Conservation (phyloP, 257 asterid species). For the Petunia secreta region DNA sequence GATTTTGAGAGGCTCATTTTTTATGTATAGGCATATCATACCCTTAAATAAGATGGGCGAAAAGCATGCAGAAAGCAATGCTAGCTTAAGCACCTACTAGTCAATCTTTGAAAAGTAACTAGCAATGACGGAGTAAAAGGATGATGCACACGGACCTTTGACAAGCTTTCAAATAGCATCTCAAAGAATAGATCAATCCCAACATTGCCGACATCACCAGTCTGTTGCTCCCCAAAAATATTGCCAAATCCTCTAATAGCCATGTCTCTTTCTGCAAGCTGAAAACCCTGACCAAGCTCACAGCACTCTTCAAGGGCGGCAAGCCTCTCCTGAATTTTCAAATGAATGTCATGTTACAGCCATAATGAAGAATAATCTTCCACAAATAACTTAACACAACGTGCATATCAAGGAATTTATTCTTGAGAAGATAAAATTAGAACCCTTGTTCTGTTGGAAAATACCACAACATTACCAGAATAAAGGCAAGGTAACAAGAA, state of each 20-base stretch:
- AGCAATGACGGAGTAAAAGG: constrained; percentile 4
- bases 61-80: constrained; percentile 20
- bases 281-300: constrained; percentile 97
- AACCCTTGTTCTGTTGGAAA: constrained; percentile 14
- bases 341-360: constrained; percentile 26
- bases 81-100: constrained; percentile 19
- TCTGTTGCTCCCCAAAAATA: constrained; percentile 97
- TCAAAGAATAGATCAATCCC: constrained; percentile 99
- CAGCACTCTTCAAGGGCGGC: constrained; percentile 94
- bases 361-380: constrained; percentile 23
- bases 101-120: background rate
- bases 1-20: background rate
- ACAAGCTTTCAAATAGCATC: constrained; percentile 96
- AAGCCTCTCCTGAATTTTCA: constrained; percentile 79
- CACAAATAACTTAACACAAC: constrained; percentile 23
- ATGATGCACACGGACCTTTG: constrained; percentile 64
- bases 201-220: constrained; percentile 98
- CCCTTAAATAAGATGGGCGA: background rate
- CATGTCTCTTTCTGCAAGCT: constrained; percentile 99
- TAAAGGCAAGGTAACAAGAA: constrained; percentile 6
- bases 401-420: background rate
- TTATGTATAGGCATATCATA: background rate
- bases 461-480: constrained; percentile 12
- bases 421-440: constrained; percentile 11
- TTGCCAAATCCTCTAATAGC: constrained; percentile 98